Evolutionary conservation across 208 protist genomes (phyloP), one percentile per base, ranked within the genome.

Genomic region (Naegleria gruberi): DNA sequence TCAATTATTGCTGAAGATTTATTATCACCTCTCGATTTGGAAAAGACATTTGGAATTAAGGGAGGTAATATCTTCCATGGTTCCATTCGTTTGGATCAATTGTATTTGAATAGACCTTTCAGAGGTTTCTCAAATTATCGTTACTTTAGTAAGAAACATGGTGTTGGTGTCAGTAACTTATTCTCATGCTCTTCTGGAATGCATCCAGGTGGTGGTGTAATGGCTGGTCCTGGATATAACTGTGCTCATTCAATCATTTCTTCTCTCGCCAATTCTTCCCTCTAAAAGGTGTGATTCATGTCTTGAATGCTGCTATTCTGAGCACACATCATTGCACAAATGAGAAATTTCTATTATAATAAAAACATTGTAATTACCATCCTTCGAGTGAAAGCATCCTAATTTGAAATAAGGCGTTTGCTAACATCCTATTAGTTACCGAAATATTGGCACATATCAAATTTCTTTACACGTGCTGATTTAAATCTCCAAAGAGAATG

Each of bases 21-120:
- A 17, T 91, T 94, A 8, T 73, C 90, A 23, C 93, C 93, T 7
- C 19, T 91, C 0, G 93, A 94, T 85, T 86, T 94, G 6, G 93
- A 94, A 84, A 55, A 55, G 42, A 73, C 82, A 12, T 93, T 93
- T 73, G 89, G 85, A 37, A 81, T 93, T 10, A 87, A 65, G 5
- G 91, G 87, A 26, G 92, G 92, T 12, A 95, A 94, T 90, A 95
- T 95, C 41, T 95, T 94, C 84, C 93, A 95, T 87, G 93, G 93
- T 8, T 51, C 89, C 1, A 90, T 95, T 83, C 30, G 84, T 7
- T 87, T 94, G 40, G 55, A 94, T 81, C 94, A 95, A 91, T 90
- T 95, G 42, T 91, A 65, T 82, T 92, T 90, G 30, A 82, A 90
- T 73, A 83, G 94, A 0, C 93, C 93, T 4, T 19, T 89, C 3